phyloP scores from a whole-genome alignment of 495 filamentous ascomycete genomes.

The Xylaria intraflava region DNA sequence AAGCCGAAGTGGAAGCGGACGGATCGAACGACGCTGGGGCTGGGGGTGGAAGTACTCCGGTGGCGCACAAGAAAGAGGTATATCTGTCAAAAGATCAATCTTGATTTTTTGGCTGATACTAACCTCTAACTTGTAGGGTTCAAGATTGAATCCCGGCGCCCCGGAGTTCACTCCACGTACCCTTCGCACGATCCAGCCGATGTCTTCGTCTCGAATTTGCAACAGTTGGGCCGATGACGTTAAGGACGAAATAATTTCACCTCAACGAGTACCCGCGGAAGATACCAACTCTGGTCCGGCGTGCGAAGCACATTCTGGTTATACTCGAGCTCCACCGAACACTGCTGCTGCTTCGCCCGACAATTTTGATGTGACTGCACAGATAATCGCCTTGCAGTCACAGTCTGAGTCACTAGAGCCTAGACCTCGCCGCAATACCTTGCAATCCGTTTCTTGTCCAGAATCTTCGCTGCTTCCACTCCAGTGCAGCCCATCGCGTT shows the following conservation, averaged over 20 bases:
- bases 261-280: neutral
- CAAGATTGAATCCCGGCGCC: slow-evolving; percentile 48
- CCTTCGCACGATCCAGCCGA: slow-evolving; percentile 12
- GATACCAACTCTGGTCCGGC: slow-evolving; percentile 14
- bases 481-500: slow-evolving; percentile 20
- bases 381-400: slow-evolving; percentile 4
- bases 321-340: slow-evolving; percentile 5
- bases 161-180: slow-evolving; percentile 48
- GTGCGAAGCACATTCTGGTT: slow-evolving; percentile 1
- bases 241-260: slow-evolving; percentile 15
- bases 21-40: slow-evolving; percentile 7
- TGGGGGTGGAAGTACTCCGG: slow-evolving; percentile 21
- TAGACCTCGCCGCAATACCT: slow-evolving; percentile 26
- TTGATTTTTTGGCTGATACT: slow-evolving; percentile 38
- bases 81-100: slow-evolving; percentile 38
- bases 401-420: slow-evolving; percentile 12
- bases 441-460: slow-evolving; percentile 25
- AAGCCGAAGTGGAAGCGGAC: neutral
- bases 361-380: slow-evolving; percentile 5
- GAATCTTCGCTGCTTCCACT: slow-evolving; percentile 16
- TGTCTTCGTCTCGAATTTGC: slow-evolving; percentile 15
- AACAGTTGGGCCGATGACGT: slow-evolving; percentile 28
- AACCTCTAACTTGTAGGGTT: slow-evolving; percentile 38
- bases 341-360: slow-evolving; percentile 12
- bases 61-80: slow-evolving; percentile 43